Evolutionary conservation across 108 stramenopile genomes (phyloP).

Genomic region (Cyclotella baltica): DNA sequence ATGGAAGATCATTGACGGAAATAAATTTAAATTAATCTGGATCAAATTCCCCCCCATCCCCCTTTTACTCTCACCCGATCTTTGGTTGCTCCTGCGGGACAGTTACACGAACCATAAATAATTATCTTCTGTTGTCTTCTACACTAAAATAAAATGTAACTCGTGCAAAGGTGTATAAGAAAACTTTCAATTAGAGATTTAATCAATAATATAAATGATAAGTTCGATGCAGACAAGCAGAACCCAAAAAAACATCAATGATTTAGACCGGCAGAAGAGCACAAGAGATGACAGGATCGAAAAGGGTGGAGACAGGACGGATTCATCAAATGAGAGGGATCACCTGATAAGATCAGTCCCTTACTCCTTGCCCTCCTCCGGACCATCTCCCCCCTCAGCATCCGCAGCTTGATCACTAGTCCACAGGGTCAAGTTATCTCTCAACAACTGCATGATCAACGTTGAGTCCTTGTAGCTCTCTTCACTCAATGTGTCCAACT

Average conservation of each 20-base stretch:
- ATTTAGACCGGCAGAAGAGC: neutral
- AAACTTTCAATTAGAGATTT: no score
- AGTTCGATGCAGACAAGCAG: neutral
- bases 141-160: no score
- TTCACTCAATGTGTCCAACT: constrained; percentile 99
- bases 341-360: no score
- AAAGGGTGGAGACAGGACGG: neutral
- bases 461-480: constrained; percentile 99
- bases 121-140: no score
- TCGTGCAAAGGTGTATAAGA: no score
- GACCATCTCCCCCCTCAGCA: constrained; percentile 66
- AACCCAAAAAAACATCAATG: constrained; percentile 4
- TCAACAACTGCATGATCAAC: constrained; percentile 99
- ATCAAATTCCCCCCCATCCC: no score
- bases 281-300: neutral
- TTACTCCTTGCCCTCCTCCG: constrained; percentile 50
- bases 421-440: constrained; percentile 99
- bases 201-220: constrained; percentile 9
- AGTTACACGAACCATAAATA: no score
- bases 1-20: no score
- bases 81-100: no score
- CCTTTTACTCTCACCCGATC: no score
- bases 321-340: no score
- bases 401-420: constrained; percentile 96
- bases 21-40: no score